Evolutionary conservation across 305 asterid genomes (phyloP).

Genomic region (Andrographis paniculata): DNA sequence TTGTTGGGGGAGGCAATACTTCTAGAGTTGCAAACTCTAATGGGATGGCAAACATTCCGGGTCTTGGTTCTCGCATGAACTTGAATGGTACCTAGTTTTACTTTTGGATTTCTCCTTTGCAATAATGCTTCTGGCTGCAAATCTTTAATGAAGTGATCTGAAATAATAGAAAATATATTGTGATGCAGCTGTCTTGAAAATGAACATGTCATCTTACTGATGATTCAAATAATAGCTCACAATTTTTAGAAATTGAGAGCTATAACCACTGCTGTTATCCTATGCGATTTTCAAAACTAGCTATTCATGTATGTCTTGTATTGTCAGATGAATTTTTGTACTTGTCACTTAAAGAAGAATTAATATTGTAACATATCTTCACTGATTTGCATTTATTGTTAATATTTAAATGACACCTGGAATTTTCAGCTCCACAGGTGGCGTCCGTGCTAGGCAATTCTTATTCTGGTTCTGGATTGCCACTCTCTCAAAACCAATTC

Average conservation of each 20-base stretch:
- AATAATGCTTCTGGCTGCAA: neutral
- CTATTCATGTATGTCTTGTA: no score
- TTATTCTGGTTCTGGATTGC: slow-evolving; percentile 61
- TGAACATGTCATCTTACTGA: slow-evolving; percentile 8
- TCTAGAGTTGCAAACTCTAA: slow-evolving; percentile 61
- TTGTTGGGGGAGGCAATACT: slow-evolving; percentile 55
- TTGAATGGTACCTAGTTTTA: slow-evolving; percentile 76
- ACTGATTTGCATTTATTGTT: slow-evolving; percentile 5
- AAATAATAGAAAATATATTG: neutral
- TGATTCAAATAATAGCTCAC: slow-evolving; percentile 11
- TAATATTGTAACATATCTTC: neutral
- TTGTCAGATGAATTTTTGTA: no score
- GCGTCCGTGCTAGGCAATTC: slow-evolving; percentile 68
- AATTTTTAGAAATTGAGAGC: slow-evolving; percentile 2
- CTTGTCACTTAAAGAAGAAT: no score
- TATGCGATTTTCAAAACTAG: no score
- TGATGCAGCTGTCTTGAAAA: slow-evolving; percentile 15
- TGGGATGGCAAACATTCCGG: slow-evolving; percentile 64
- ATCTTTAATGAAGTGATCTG: neutral
- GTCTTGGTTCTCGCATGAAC: slow-evolving; percentile 74
- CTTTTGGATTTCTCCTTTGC: slow-evolving; percentile 4
- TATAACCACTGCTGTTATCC: no score
- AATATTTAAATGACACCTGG: slow-evolving; percentile 26
- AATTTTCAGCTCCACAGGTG: slow-evolving; percentile 78
- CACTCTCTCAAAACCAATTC: slow-evolving; percentile 68